Conservation (phyloP, 169 alveolate genomes). For the Fabrea salina region DNA sequence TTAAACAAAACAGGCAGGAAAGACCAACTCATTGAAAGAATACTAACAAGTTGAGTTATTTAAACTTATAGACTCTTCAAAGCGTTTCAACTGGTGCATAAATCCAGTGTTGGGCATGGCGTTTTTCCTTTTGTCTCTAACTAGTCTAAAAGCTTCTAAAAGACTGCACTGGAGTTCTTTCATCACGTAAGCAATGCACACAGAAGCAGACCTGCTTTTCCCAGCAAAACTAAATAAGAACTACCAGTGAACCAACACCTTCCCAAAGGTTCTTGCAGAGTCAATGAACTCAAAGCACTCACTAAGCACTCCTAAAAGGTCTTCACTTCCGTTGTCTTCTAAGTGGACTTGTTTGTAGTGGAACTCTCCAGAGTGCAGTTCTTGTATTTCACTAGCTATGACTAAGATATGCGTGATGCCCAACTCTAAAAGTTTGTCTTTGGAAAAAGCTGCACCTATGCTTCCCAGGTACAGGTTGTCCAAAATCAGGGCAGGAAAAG, state of each 20-base stretch:
- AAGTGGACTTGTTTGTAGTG: not conserved
- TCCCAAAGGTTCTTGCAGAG: not conserved
- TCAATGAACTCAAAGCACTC: slow-evolving; percentile 24
- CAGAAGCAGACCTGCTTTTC: slow-evolving; percentile 5
- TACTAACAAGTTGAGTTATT: not conserved
- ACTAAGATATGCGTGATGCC: slow-evolving; percentile 33
- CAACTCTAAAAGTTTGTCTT: not conserved
- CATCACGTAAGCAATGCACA: slow-evolving; percentile 30
- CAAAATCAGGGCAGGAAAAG: slow-evolving; percentile 42
- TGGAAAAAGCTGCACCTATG: slow-evolving; percentile 51
- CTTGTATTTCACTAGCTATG: slow-evolving; percentile 5
- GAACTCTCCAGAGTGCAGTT: not conserved
- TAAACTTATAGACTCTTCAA: not conserved
- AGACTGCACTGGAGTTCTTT: not conserved
- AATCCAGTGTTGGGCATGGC: slow-evolving; percentile 32
- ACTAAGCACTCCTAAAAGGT: not conserved
- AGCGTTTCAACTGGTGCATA: slow-evolving; percentile 22
- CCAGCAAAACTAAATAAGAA: slow-evolving; percentile 19
- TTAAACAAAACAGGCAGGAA: slow-evolving; percentile 14
- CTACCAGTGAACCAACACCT: slow-evolving; percentile 31
- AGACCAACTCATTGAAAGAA: slow-evolving; percentile 34
- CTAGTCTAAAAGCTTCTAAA: slow-evolving; percentile 8
- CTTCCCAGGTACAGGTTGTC: slow-evolving; percentile 48
- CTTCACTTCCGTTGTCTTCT: not conserved
- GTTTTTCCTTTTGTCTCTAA: not conserved